Base-by-base conservation (phyloP, 768 basidiomycete genomes). In the Butyriboletus loyo region DNA sequence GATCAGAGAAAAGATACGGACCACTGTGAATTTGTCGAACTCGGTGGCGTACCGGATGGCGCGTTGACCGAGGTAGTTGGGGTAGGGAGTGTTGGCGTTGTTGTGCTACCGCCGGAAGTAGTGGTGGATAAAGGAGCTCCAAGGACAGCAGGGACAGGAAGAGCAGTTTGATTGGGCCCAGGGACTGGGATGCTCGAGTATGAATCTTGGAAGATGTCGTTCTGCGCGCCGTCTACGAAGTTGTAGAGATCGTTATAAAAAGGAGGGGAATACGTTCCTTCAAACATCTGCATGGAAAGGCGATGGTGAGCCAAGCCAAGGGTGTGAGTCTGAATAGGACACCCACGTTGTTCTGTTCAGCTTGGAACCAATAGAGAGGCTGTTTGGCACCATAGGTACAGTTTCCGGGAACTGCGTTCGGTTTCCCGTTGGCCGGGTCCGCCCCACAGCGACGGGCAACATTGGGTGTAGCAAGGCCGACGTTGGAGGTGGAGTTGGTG, bases 381-480 rank as follows among this genome's bases (percentile, higher is more conserved):
- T 79, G 77, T 59, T 87, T 86, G 15, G 86, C 81, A 28, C 87
- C 86, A 54, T 81, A 85, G 1, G 86, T 88, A 66, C 87, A 88
- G 63, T 88, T 89, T 1, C 76, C 78, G 3, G 78, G 80, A 15
- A 71, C 69, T 1, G 76, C 71, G 21, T 73, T 51, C 3, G 66
- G 57, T 57, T 76, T 81, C 24, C 71, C 62, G 58, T 79, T 78
- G 0, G 62, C 61, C 0, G 77, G 74, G 53, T 90, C 85, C 7
- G 76, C 74, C 0, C 84, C 85, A 53, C 87, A 89, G 30, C 86
- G 79, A 19, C 82, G 77, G n/a, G 87, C 70, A 15, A 87, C 67
- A 55, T 84, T 73, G 31, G 86, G 68, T 17, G 75, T 72, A 0
- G 84, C 84, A 13, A 86, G 70, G 1, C 77, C 64, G 3, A 78